Percentiles rank a stretch among this genome's conserved stretches.
phyloP scores from a whole-genome alignment of 129 eudicot species.

The Daucus carota region DH1_v3.0 NC_030381.2:46914501-46915000 shows the following conservation, averaged over 20 bases:
- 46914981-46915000: background rate
- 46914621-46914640: slow-evolving; percentile 22
- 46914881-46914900: background rate
- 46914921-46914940: background rate
- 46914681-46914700: slow-evolving; percentile 42
- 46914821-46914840: background rate
- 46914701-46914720: slow-evolving; percentile 43
- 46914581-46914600: slow-evolving; percentile 26
- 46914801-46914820: background rate
- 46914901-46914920: background rate
- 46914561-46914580: background rate
- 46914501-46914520: background rate
- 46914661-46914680: slow-evolving; percentile 35
- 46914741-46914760: slow-evolving; percentile 27
- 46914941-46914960: background rate
- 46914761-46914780: slow-evolving; percentile 24
- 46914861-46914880: background rate
- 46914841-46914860: background rate
- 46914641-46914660: slow-evolving; percentile 17
- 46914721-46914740: slow-evolving; percentile 51
- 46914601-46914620: slow-evolving; percentile 34
- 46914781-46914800: slow-evolving; percentile 1
- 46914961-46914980: too few relatives aligned
- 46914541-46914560: background rate
- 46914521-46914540: background rate